Evolutionary conservation across 192 early-diverging fungal species (phyloP), one percentile per base, ranked within the genome.

Genomic region (Coemansia guatemalensis): DNA sequence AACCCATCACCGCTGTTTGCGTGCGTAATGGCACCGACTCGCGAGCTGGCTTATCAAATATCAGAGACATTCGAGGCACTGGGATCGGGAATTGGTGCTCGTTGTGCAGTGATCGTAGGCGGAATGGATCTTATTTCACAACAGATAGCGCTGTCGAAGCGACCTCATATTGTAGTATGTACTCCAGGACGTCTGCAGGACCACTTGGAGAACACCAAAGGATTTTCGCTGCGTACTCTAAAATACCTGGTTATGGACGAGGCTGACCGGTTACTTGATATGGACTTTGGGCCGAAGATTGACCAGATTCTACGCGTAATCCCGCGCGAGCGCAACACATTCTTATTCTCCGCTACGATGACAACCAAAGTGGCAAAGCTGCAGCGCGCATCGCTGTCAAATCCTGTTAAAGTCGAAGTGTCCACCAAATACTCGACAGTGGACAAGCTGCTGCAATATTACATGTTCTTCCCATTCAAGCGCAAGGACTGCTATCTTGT

Each of bases 111-210:
- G 8, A 88, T 97, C 65, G 90, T 97, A 11, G 95, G 95, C 81
- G 95, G 96, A 30, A 95, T 97, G 92, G 95, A 97, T 72, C 92
- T 96, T 91, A 97, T 97, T 86, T 82, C 89, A 11, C 95, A 99
- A 73, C 80, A 92, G 11, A 97, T 97, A 66, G 94, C 94, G 6
- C 81, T 99, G 4, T 93, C 93, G 14, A 96, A 95, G 64, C 93
- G 93, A 60, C 96, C 96, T 8, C 96, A 99, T 68, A 83, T 99
- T 21, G 84, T 99, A 22, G 90, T 99, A 48, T 94, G 93, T 70
- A 99, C 96, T 2, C 96, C 96, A 11, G 96, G 96, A 14, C 88
- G 96, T 52, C 71, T 99, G 64, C 89, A 95, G 56, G 96, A 97
- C 73, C 96, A 97, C 67, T 73, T 99, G 66, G 94, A 99, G 74